These are phyloP conservation scores for Avena eriantha DNA, from an alignment of 176 grass and related monocot genomes.

Conservation along the genomic window DNA sequence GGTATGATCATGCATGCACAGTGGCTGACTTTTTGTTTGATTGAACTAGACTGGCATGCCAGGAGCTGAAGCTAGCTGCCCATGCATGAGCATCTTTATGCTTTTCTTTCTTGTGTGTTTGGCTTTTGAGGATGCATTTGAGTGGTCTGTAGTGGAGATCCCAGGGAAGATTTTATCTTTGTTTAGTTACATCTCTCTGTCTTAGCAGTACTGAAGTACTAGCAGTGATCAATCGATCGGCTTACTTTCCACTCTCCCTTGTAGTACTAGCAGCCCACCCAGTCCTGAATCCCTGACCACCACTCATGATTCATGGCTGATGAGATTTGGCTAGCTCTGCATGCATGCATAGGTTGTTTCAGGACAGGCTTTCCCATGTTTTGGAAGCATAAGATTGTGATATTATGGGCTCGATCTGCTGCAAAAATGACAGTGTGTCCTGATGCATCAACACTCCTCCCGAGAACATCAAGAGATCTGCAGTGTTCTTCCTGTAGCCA, in stretches of 20 bases:
- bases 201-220: conserved; percentile 27
- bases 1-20: conserved; percentile 47
- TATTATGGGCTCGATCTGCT: conserved; percentile 39
- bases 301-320: conserved; percentile 34
- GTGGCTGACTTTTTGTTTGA: conserved; percentile 88
- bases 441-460: conserved; percentile 36
- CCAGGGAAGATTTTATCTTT: conserved; percentile 59
- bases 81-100: conserved; percentile 62
- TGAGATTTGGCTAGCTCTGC: conserved; percentile 45
- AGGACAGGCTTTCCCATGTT: conserved; percentile 52
- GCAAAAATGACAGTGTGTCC: conserved; percentile 27
- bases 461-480: conserved; percentile 54
- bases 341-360: conserved; percentile 45
- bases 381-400: conserved; percentile 55
- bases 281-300: conserved; percentile 24
- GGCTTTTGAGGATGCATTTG: conserved; percentile 53
- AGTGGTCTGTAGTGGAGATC: conserved; percentile 56
- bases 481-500: conserved; percentile 58
- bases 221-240: conserved; percentile 20
- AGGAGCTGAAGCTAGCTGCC: conserved; percentile 44
- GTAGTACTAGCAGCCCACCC: not conserved
- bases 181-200: conserved; percentile 39
- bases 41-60: conserved; percentile 93
- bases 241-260: conserved; percentile 31
- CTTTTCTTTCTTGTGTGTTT: conserved; percentile 66